Conservation (phyloP, 495 filamentous ascomycete genomes). For the Lasiosphaeriaceae sp. region DNA sequence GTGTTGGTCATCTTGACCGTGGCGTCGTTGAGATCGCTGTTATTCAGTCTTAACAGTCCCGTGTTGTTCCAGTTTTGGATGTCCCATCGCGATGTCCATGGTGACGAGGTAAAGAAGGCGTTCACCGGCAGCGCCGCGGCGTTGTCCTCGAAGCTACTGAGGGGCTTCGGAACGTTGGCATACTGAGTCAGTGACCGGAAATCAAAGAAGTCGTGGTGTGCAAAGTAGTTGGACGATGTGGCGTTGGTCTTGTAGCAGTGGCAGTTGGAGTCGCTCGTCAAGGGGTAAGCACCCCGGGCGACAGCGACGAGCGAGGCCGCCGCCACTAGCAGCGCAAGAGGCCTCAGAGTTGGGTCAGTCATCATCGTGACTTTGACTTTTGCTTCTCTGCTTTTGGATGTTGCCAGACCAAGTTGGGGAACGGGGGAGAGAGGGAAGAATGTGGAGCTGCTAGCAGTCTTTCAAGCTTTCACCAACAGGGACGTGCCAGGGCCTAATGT, state of each 20-base stretch:
- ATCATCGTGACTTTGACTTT: conserved; percentile 1
- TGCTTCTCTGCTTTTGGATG: background rate
- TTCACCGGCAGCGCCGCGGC: conserved; percentile 30
- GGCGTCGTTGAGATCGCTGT: conserved; percentile 33
- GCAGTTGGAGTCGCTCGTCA: conserved; percentile 43
- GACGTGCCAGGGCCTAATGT: background rate
- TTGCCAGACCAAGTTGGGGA: background rate
- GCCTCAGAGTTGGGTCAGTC: conserved; percentile 1
- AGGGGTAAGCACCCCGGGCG: conserved; percentile 25
- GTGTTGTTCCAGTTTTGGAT: conserved; percentile 58
- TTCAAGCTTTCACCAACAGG: background rate
- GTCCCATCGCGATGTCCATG: conserved; percentile 51
- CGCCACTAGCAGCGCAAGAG: conserved; percentile 15
- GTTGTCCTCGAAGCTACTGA: conserved; percentile 23
- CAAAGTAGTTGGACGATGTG: conserved; percentile 52
- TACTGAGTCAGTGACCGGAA: conserved; percentile 51
- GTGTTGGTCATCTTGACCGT: conserved; percentile 56
- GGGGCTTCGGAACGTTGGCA: conserved; percentile 18
- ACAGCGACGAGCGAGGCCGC: conserved; percentile 12
- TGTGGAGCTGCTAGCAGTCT: background rate
- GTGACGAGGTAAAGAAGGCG: conserved; percentile 33
- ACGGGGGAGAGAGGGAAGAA: background rate
- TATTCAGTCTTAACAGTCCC: conserved; percentile 18
- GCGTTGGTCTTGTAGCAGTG: conserved; percentile 47
- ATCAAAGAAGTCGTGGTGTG: conserved; percentile 63